phyloP scores from a whole-genome alignment of 352 stramenopile genomes.

The Pythium dissimile region DNA sequence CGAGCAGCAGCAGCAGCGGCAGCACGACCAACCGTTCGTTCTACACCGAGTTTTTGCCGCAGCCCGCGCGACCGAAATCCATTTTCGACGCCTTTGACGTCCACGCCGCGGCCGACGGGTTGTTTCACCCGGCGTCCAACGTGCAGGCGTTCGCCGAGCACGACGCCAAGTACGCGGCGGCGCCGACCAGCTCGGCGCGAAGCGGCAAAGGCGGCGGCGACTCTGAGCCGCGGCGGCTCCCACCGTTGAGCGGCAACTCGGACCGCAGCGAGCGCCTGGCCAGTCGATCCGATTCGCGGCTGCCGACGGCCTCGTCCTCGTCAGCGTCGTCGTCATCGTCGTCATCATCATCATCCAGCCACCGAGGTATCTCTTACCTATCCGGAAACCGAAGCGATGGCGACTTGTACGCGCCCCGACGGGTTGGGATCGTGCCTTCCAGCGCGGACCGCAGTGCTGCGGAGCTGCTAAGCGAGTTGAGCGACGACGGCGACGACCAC shows the following conservation, averaged over 20 bases:
- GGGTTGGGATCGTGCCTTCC: conserved; percentile 38
- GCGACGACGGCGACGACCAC: conserved; percentile 23
- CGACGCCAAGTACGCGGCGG: conserved; percentile 60
- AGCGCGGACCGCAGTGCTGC: conserved; percentile 50
- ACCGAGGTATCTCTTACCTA: conserved; percentile 5
- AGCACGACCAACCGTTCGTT: conserved; percentile 15
- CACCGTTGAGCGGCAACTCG: conserved; percentile 14
- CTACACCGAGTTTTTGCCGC: conserved; percentile 27
- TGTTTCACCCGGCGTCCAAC: conserved; percentile 73
- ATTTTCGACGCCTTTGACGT: conserved; percentile 58
- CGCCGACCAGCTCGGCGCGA: conserved; percentile 4
- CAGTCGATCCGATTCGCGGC: conserved; percentile 26
- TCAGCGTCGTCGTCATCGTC: conserved; percentile 9
- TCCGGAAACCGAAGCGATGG: conserved; percentile 56
- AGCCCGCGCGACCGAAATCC: conserved; percentile 18
- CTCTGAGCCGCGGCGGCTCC: conserved; percentile 4
- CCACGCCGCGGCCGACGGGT: conserved; percentile 60
- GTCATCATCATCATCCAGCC: background rate
- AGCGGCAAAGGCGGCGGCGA: background rate
- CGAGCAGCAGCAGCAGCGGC: background rate
- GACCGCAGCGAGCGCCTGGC: conserved; percentile 29
- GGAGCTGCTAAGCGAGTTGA: conserved; percentile 46
- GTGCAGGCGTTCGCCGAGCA: conserved; percentile 79
- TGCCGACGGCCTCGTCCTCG: conserved; percentile 17
- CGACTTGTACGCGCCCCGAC: conserved; percentile 53